A percentile compares a stretch with the other conserved stretches of the same genome.
Conservation (phyloP, 108 stramenopile genomes). For the Schizochytrium sp. region DNA sequence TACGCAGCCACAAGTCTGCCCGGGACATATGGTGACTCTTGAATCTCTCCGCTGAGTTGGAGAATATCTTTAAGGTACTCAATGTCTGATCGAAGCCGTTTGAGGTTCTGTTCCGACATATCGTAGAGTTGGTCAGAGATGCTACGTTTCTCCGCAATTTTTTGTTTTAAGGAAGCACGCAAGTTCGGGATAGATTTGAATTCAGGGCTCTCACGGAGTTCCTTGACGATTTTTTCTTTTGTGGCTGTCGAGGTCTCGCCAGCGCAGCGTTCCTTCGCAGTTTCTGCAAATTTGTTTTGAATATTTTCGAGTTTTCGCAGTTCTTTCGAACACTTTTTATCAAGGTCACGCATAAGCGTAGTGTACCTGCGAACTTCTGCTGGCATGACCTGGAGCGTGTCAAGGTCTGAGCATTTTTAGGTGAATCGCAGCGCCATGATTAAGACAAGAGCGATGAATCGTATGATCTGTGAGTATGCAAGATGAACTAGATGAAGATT, state of each 20-base stretch:
- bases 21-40: neutral
- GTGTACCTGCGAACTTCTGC: constrained; percentile 57
- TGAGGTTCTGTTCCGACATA: constrained; percentile 51
- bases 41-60: constrained; percentile 20
- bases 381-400: constrained; percentile 56
- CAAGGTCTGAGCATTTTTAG: neutral
- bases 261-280: neutral
- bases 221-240: neutral
- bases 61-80: constrained; percentile 23
- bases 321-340: constrained; percentile 21
- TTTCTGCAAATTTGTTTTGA: constrained; percentile 3
- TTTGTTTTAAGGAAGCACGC: constrained; percentile 29
- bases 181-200: neutral
- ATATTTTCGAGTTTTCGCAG: neutral
- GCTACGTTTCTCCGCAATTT: constrained; percentile 35
- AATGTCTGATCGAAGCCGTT: constrained; percentile 22
- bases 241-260: neutral
- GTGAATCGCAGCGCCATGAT: too few relatives aligned
- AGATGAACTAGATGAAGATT: too few relatives aligned
- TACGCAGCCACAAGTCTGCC: constrained; percentile 38
- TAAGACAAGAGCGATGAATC: too few relatives aligned
- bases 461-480: too few relatives aligned
- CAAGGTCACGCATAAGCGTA: constrained; percentile 37
- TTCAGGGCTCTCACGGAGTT: constrained; percentile 20
- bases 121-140: constrained; percentile 57